Base-by-base conservation (phyloP, 768 basidiomycete species). In the Tulasnella sp. region DNA sequence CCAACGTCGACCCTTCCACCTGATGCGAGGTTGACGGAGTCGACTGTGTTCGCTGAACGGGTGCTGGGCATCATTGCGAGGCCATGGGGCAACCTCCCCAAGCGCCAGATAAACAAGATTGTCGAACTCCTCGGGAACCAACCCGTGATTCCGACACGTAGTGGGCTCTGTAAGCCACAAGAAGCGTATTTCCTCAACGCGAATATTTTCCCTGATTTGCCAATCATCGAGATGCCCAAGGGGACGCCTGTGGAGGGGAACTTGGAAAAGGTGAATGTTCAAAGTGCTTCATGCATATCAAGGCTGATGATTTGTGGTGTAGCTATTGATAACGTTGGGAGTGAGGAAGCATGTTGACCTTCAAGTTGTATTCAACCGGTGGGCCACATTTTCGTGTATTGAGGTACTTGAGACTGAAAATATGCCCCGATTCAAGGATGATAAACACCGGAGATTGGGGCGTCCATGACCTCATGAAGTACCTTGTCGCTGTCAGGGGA, bases 331-430 rank as follows among this genome's bases (percentile, higher is more conserved):
- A 27, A 77, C 75, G 1, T 70, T 97, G 0, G 94, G 91, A 9
- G 88, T 97, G 9, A 78, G 90, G 15, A 88, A 82, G 66, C 91
- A 93, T 61, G 90, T 97, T 6, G 87, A 97, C 59, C 74, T 97
- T 1, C 92, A 97, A 67, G 73, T 96, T 2, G 77, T 99, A n/a
- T 99, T 99, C 66, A 79, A 84, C 53, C 76, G 92, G 83, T 86
- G 52, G 48, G 73, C 62, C 1, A 3, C n/a, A 6, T 1, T 3
- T 15, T 36, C 21, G 7, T 12, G 14, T 4, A 8, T 27, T 7
- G 17, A 5, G 21, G 15, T 31, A 11, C n/a, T 21, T 19, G 0
- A 9, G 6, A 23, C 14, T 55, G 53, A 54, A 15, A 5, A 3
- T 46, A 14, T 43, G 43, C 12, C 4, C 17, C 31, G 4, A 41